Evolutionary conservation across 2,329 filamentous ascomycete species (phyloP).

Genomic region (Volutella citrinella): DNA sequence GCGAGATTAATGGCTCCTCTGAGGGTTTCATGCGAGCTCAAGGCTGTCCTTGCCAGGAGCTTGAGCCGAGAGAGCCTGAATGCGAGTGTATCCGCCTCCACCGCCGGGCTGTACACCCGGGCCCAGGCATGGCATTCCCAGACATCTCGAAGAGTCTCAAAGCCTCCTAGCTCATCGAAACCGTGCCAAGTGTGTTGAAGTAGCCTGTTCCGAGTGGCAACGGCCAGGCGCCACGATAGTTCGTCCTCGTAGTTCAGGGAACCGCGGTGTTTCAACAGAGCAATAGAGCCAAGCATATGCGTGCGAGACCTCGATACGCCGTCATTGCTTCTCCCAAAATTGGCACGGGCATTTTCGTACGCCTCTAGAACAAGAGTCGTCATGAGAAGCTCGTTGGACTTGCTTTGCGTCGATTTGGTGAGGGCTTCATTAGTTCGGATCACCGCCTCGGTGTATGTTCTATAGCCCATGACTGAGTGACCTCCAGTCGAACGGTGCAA

Average conservation of each 20-base stretch:
- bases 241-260: conserved; percentile 4
- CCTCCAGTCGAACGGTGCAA: conserved; percentile 1
- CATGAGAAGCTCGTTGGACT: conserved; percentile 6
- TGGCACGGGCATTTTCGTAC: conserved; percentile 1
- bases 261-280: conserved; percentile 5
- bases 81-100: conserved; percentile 3
- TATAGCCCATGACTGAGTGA: background rate
- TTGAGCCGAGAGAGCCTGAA: conserved; percentile 1
- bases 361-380: conserved; percentile 6
- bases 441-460: background rate
- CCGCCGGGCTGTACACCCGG: background rate
- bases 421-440: conserved; percentile 2
- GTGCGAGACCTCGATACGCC: background rate
- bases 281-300: conserved; percentile 1
- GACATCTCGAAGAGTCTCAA: background rate
- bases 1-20: background rate
- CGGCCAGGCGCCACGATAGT: conserved; percentile 5
- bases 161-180: background rate
- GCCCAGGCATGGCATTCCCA: background rate
- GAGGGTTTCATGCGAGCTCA: background rate
- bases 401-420: conserved; percentile 1
- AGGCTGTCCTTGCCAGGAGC: background rate
- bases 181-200: conserved; percentile 2
- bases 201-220: conserved; percentile 8
- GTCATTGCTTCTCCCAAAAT: background rate